A percentile compares a stretch with the other conserved stretches of the same genome.
These are phyloP conservation scores for Galeopsis tetrahit DNA, from an alignment of 257 asterid species.

Conservation along the genomic window DNA sequence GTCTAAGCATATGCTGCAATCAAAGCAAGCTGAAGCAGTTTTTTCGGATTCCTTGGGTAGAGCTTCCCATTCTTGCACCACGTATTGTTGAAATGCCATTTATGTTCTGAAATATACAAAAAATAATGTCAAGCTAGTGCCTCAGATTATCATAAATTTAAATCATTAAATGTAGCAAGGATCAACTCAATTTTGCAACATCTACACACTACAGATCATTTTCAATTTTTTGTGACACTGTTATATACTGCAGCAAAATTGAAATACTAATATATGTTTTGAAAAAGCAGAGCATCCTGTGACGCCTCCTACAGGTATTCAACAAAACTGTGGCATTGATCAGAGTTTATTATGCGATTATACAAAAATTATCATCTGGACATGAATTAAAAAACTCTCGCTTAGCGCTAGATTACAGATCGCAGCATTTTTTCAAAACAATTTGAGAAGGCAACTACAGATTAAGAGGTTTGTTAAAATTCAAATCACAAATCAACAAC, in stretches of 20 bases:
- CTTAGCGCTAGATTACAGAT: conserved; percentile 26
- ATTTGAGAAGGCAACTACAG: no score
- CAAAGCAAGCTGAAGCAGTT: conserved; percentile 56
- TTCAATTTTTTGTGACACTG: neutral
- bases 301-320: neutral
- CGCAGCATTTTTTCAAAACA: neutral
- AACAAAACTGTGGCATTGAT: neutral
- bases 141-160: neutral
- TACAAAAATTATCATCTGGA: neutral
- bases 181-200: neutral
- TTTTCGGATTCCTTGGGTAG: conserved; percentile 52
- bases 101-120: conserved; percentile 28
- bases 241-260: neutral
- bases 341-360: neutral
- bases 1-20: conserved; percentile 85
- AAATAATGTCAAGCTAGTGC: conserved; percentile 4
- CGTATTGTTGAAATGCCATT: conserved; percentile 66
- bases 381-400: conserved; percentile 1
- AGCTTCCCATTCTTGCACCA: conserved; percentile 59
- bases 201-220: neutral
- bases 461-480: neutral
- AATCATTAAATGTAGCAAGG: neutral
- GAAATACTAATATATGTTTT: neutral
- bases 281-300: neutral
- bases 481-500: neutral